Conservation (phyloP, 1,284 basidiomycete genomes). For the Rhodotorula glutinis region DNA sequence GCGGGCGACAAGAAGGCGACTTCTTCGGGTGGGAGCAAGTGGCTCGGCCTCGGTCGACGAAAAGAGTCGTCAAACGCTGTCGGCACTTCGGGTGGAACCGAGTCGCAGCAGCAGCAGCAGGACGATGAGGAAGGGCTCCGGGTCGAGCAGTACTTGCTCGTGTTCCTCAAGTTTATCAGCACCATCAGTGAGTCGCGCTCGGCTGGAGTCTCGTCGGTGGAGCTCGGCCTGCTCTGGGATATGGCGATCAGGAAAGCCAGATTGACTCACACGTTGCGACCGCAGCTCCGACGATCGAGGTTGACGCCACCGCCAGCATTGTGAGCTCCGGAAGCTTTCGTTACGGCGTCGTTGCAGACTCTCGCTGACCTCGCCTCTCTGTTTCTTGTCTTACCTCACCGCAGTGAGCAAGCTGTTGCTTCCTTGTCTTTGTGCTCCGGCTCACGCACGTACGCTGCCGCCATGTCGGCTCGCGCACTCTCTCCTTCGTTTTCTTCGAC, state of each 20-base stretch:
- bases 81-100: no score
- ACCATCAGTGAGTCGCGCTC: slow-evolving; percentile 60
- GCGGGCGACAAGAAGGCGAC: slow-evolving; percentile 52
- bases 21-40: slow-evolving; percentile 57
- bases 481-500: no score
- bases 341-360: no score
- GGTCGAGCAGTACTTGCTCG: slow-evolving; percentile 69
- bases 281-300: slow-evolving; percentile 81
- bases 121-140: slow-evolving; percentile 78
- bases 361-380: no score
- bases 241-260: not conserved
- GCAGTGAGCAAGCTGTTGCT: no score
- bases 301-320: slow-evolving; percentile 41
- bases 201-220: not conserved
- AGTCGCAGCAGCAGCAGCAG: slow-evolving; percentile 7
- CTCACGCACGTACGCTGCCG: no score
- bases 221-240: not conserved
- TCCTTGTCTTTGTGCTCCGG: no score
- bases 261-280: accelerated
- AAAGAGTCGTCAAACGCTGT: not conserved
- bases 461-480: no score
- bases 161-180: slow-evolving; percentile 93
- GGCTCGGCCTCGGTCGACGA: slow-evolving; percentile 38
- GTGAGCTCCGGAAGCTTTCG: slow-evolving; percentile 3
- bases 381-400: no score